Conservation (phyloP, 2,329 filamentous ascomycete species). For the Aspergillus arachidicola region DNA sequence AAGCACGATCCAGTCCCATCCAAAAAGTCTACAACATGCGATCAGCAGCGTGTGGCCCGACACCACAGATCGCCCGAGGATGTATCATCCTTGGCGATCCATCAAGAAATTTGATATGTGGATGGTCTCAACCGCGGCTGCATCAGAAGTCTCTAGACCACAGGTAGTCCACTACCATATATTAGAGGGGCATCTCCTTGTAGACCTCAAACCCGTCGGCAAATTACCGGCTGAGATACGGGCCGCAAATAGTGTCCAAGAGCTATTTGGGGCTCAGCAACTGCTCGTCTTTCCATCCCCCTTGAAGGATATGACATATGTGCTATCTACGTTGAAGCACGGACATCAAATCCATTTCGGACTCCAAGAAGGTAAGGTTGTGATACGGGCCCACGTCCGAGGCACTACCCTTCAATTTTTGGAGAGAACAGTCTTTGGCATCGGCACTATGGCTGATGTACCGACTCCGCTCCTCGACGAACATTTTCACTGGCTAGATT, state of each 20-base stretch:
- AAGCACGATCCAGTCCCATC: conserved; percentile 34
- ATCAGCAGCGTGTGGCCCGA: conserved; percentile 49
- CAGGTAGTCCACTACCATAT: conserved; percentile 49
- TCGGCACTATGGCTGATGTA: conserved; percentile 46
- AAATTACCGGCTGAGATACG: conserved; percentile 57
- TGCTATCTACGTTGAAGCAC: neutral
- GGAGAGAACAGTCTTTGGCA: conserved; percentile 27
- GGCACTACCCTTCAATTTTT: conserved; percentile 36
- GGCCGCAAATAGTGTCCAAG: conserved; percentile 38
- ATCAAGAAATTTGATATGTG: conserved; percentile 24
- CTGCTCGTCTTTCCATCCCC: neutral
- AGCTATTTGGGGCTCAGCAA: neutral
- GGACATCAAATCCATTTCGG: conserved; percentile 2
- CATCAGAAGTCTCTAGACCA: conserved; percentile 31
- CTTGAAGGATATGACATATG: neutral
- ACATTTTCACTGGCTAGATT: conserved; percentile 53
- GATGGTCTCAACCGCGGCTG: conserved; percentile 32
- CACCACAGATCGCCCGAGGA: conserved; percentile 19
- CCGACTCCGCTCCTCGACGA: conserved; percentile 53
- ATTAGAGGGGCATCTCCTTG: conserved; percentile 50
- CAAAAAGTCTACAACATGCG: conserved; percentile 32
- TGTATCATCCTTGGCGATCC: conserved; percentile 25
- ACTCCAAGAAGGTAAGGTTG: conserved; percentile 33
- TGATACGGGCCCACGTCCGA: conserved; percentile 45
- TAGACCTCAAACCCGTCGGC: conserved; percentile 52